Conservation (phyloP, 2,329 filamentous ascomycete genomes). For the Hirsutella rhossiliensis region DNA sequence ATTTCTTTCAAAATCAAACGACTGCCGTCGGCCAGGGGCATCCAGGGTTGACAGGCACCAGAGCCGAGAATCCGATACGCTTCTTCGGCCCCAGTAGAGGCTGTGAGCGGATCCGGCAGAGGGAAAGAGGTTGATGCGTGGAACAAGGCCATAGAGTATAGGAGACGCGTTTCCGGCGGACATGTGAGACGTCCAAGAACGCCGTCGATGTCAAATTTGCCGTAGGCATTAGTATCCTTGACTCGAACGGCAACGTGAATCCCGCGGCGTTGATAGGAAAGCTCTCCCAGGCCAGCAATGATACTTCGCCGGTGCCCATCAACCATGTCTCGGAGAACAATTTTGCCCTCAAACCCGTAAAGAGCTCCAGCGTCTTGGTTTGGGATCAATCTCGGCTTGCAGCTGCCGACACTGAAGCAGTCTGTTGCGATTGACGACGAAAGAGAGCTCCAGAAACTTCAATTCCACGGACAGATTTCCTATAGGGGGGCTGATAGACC, state of each 20-base stretch:
- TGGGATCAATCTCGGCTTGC: constrained; percentile 35
- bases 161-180: neutral
- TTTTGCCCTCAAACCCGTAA: constrained; percentile 46
- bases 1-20: neutral
- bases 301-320: constrained; percentile 34
- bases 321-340: constrained; percentile 36
- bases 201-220: constrained; percentile 1
- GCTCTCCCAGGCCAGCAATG: constrained; percentile 36
- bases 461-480: constrained; percentile 32
- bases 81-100: neutral
- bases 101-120: neutral
- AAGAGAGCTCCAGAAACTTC: constrained; percentile 38
- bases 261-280: constrained; percentile 15
- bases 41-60: neutral
- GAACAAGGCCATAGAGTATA: neutral
- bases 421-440: constrained; percentile 30
- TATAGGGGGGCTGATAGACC: constrained; percentile 23
- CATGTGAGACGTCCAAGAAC: neutral
- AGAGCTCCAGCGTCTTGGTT: constrained; percentile 48
- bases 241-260: constrained; percentile 24
- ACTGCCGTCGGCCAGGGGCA: neutral
- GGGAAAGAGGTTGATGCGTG: constrained; percentile 1
- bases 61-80: neutral
- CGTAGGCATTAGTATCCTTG: neutral
- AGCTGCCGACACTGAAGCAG: constrained; percentile 38